Percentiles rank a stretch among this genome's conserved stretches.
Evolutionary conservation across 2,329 filamentous ascomycete genomes (phyloP).

Genomic region (Juglanconis juglandina): DNA sequence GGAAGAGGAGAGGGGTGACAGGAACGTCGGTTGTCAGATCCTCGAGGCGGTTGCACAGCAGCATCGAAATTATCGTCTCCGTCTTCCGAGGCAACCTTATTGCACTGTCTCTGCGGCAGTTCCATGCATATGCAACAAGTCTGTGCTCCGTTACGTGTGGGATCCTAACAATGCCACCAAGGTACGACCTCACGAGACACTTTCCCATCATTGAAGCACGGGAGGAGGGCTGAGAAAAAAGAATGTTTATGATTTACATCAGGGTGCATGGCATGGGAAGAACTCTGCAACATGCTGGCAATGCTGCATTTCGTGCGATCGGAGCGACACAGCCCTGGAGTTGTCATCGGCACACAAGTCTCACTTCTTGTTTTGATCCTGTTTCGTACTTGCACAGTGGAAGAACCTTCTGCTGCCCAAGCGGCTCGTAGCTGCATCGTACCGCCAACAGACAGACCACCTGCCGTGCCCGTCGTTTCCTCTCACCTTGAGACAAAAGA

Average conservation of each 20-base stretch:
- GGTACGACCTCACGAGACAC: background rate
- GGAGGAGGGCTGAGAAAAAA: background rate
- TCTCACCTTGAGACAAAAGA: background rate
- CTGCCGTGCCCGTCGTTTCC: background rate
- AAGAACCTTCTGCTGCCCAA: too few species aligned
- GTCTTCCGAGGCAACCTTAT: background rate
- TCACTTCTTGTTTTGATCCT: background rate
- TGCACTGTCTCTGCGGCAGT: background rate
- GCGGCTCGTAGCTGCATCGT: background rate
- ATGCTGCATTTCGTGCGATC: background rate
- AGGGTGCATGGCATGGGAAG: background rate
- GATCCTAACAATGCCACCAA: background rate
- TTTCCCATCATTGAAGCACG: background rate
- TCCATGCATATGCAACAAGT: conserved; percentile 1
- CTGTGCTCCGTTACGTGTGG: conserved; percentile 2
- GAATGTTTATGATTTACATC: background rate
- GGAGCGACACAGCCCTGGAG: background rate
- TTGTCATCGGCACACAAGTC: background rate
- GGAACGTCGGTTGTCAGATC: background rate
- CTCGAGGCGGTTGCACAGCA: conserved; percentile 8
- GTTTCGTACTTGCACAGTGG: too few species aligned
- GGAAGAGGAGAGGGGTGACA: background rate
- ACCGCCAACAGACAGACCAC: background rate
- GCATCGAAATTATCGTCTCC: background rate
- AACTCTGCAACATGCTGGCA: background rate